Conservation (phyloP, 192 early-diverging fungal species). For the Coemansia sp. region DNA sequence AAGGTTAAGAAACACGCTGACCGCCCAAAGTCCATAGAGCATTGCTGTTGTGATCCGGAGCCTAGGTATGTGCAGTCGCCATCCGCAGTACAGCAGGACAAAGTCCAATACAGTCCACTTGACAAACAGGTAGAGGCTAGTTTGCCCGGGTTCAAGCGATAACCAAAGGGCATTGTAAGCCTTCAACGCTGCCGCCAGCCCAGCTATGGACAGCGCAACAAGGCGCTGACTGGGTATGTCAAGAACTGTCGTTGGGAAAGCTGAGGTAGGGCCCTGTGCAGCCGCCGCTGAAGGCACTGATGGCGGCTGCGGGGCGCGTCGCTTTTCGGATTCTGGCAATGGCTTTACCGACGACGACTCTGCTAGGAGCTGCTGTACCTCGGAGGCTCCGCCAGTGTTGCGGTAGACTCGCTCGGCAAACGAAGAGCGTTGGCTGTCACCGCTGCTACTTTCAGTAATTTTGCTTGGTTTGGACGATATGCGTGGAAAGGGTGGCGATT, state of each 20-base stretch:
- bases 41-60: constrained; percentile 9
- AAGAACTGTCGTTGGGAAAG: constrained; percentile 30
- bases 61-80: constrained; percentile 31
- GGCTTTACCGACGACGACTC: background rate
- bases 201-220: constrained; percentile 27
- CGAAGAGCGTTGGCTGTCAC: constrained; percentile 8
- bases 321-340: background rate
- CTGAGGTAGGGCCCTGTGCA: constrained; percentile 15
- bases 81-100: constrained; percentile 27
- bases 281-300: background rate
- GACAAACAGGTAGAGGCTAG: constrained; percentile 32
- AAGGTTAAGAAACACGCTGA: constrained; percentile 28
- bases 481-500: constrained; percentile 16
- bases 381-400: constrained; percentile 19
- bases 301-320: constrained; percentile 7
- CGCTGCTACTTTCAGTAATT: background rate
- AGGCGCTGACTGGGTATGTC: constrained; percentile 48
- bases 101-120: constrained; percentile 45
- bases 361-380: background rate
- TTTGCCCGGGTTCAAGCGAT: constrained; percentile 11
- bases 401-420: constrained; percentile 50
- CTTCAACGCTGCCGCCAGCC: constrained; percentile 38
- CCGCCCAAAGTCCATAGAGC: constrained; percentile 15
- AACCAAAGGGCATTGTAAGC: constrained; percentile 26
- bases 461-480: background rate